These are phyloP conservation scores for Eimeria praecox DNA, from an alignment of 169 alveolate genomes.

Conservation along the genomic window DNA sequence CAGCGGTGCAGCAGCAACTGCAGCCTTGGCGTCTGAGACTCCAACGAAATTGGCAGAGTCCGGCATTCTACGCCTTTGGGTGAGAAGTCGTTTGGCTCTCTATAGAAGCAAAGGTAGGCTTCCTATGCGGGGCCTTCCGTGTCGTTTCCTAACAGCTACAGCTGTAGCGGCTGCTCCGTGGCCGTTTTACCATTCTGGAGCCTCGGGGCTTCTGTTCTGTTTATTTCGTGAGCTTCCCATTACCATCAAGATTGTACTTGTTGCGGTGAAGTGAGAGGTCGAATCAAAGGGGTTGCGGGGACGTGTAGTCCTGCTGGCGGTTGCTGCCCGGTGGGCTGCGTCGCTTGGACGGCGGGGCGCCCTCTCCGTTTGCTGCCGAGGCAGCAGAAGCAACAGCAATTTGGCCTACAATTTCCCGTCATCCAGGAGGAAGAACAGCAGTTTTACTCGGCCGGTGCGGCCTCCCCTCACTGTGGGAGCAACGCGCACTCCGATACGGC, in stretches of 20 bases:
- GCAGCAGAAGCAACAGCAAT: slow-evolving; percentile 69
- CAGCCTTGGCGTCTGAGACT: slow-evolving; percentile 78
- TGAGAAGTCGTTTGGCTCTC: slow-evolving; percentile 80
- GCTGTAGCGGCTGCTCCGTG: slow-evolving; percentile 78
- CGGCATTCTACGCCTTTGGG: slow-evolving; percentile 80
- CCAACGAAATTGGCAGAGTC: slow-evolving; percentile 77
- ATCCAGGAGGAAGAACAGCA: slow-evolving; percentile 53
- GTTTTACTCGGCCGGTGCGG: slow-evolving; percentile 67
- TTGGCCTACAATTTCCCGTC: background rate
- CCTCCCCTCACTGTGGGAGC: slow-evolving; percentile 77
- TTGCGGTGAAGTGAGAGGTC: slow-evolving; percentile 25
- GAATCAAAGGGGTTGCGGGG: slow-evolving; percentile 51
- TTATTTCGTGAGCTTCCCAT: slow-evolving; percentile 30
- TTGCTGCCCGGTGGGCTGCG: slow-evolving; percentile 74
- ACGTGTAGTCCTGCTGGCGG: slow-evolving; percentile 58
- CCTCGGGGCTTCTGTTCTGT: slow-evolving; percentile 67
- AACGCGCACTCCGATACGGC: slow-evolving; percentile 61
- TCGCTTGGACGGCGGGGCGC: slow-evolving; percentile 67
- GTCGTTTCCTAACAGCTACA: slow-evolving; percentile 76
- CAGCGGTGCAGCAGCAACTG: slow-evolving; percentile 77
- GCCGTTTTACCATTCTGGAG: slow-evolving; percentile 57
- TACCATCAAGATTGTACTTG: slow-evolving; percentile 25
- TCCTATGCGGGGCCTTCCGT: slow-evolving; percentile 67
- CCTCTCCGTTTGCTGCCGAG: slow-evolving; percentile 46
- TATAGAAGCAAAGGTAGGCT: slow-evolving; percentile 73